Evolutionary conservation across 306 rosid genomes (phyloP).

Genomic region (Sophora flavescens): DNA sequence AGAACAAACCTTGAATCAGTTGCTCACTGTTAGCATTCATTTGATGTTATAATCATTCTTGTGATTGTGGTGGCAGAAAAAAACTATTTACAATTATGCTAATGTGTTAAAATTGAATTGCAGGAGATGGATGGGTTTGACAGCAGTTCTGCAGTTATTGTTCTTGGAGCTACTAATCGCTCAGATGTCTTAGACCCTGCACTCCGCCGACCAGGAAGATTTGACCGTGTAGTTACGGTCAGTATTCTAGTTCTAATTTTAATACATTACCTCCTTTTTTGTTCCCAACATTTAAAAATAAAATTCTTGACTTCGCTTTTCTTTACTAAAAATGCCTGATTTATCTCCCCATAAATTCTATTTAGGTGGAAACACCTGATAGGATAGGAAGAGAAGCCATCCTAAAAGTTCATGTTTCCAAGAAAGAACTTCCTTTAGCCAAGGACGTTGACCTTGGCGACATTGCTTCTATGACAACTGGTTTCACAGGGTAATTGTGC

Average conservation of each 20-base stretch:
- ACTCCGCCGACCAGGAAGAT: slow-evolving; percentile 99
- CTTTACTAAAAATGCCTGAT: slow-evolving; percentile 16
- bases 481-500: slow-evolving; percentile 86
- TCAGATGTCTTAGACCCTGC: slow-evolving; percentile 97
- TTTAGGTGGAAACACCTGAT: slow-evolving; percentile 97
- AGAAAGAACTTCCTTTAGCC: slow-evolving; percentile 93
- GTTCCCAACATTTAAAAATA: slow-evolving; percentile 25
- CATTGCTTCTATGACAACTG: slow-evolving; percentile 97
- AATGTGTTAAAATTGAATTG: slow-evolving; percentile 42
- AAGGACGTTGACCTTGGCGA: slow-evolving; percentile 71
- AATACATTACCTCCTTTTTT: slow-evolving; percentile 33
- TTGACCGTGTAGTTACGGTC: slow-evolving; percentile 96
- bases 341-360: slow-evolving; percentile 23
- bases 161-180: slow-evolving; percentile 99
- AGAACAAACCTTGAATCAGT: slow-evolving; percentile 97
- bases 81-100: slow-evolving; percentile 8
- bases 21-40: slow-evolving; percentile 85
- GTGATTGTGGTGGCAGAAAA: background rate
- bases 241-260: slow-evolving; percentile 52
- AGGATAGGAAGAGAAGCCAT: slow-evolving; percentile 92
- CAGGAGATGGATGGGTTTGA: slow-evolving; percentile 99
- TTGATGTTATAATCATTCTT: slow-evolving; percentile 30
- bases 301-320: slow-evolving; percentile 8
- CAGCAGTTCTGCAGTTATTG: slow-evolving; percentile 95
- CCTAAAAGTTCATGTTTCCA: slow-evolving; percentile 83